Base-by-base conservation (phyloP, 2,329 filamentous ascomycete species). In the Exophiala lecanii-corni region DNA sequence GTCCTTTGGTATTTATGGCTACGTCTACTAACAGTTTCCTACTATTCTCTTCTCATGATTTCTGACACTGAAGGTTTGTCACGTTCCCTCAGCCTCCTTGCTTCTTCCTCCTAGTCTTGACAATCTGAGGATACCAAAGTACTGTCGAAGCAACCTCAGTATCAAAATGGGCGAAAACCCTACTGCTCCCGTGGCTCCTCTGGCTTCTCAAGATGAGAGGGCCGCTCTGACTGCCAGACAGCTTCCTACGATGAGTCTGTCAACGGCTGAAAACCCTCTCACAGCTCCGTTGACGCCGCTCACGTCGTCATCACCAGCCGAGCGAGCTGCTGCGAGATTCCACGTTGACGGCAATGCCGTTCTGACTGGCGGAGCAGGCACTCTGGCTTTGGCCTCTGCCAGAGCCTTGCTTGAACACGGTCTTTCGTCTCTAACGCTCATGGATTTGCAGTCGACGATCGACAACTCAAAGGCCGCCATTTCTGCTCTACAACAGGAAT, bases 381-480 rank as follows among this genome's bases (percentile, higher is more conserved):
- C 74, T 9, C 67, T 85, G 0, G 81, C 78, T 5, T 68, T 81
- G 6, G 68, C 71, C 42, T 72, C 74, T 19, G 75, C 75, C 1
- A 66, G 72, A 34, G 82, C 82, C 2, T 71, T 87, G 15, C 78
- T 86, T 26, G 81, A 86, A 61, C 82, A 86, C 56, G 82, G 82
- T 5, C 66, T 79, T 2, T 59, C 65, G 0, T 77, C 75, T 2
- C 64, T 85, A 9, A 71, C 71, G 31, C 70, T 86, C 20, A 75
- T 83, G 57, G 82, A 86, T 58, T 57, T 81, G 9, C 65, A 74
- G 54, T 57, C 64, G 3, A 66, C 71, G 2, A 62, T 57, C 31
- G 51, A 58, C 23, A 37, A 56, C 9, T 47, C 55, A n/a, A 31
- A 63, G 21, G 62, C 71, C 1, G 61, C 67, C 18, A 69, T 82